Evolutionary conservation across 2,329 filamentous ascomycete species (phyloP), one percentile per base, ranked within the genome.

Genomic region (Chrysoporthe cubensis): DNA sequence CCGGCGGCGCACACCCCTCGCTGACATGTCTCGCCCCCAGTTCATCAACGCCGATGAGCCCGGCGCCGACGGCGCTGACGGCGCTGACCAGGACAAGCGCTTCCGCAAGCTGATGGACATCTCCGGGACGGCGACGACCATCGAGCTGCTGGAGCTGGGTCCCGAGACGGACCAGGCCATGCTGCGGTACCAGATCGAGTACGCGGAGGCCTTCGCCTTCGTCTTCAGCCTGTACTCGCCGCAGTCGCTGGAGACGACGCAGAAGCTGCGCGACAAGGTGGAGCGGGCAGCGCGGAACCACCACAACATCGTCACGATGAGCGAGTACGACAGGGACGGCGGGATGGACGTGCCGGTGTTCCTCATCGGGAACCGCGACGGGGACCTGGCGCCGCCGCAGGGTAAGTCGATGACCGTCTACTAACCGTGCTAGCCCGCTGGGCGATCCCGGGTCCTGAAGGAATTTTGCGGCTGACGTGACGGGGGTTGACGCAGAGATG

Each of bases 251-350:
- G 68, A 70, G 59, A 70, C 42, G 32, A 66, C 68, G 13, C 62
- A 66, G 54, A 65, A 59, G 66, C 63, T 70, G 66, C 68, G 40
- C 42, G 68, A 66, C 62, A 70, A 68, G 62, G 62, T 70, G 44
- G 62, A 62, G 42, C 46, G 68, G 14, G 59, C 62, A 16, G 68
- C 68, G 26, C 56, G 68, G n/a, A 70, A 70, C 42, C 68, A 68
- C 34, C 68, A 70, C 66, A 70, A 70, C 68, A 70, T 70, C 56
- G 54, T 68, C 46, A 70, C 68, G 40, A 70, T 70, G 68, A 66
- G 66, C 48, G 68, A 70, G 34, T 70, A 70, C 42, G 62, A 70
- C 37, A 63, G 54, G 34, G 66, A 46, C 1, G 68, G 54, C 1
- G 63, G 66, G 37, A 70, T 70, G 68, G 57, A 59, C 14, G 66